These are phyloP conservation scores for Lanmaoa pseudosensibilis DNA, from an alignment of 768 basidiomycete genomes.

Conservation along the genomic window DNA sequence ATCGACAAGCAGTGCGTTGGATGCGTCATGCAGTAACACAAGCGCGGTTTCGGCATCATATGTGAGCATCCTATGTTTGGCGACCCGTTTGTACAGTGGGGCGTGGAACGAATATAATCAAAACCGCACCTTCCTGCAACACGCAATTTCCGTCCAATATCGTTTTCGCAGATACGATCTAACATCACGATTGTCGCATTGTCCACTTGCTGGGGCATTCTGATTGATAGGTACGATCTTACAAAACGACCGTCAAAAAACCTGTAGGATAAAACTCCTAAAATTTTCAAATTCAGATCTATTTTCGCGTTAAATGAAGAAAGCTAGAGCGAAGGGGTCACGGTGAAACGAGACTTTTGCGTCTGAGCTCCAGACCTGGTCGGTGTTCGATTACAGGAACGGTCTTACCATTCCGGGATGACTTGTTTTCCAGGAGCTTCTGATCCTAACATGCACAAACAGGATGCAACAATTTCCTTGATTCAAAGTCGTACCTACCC, in stretches of 20 bases:
- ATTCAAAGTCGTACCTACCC: too few species aligned
- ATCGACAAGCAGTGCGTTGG: slow-evolving; percentile 57
- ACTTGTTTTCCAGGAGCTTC: slow-evolving; percentile 26
- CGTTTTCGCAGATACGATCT: slow-evolving; percentile 37
- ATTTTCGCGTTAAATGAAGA: slow-evolving; percentile 1
- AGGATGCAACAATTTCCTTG: slow-evolving; percentile 8
- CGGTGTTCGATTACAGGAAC: slow-evolving; percentile 1
- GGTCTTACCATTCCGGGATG: slow-evolving; percentile 13
- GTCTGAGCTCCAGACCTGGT: not conserved
- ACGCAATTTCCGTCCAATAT: slow-evolving; percentile 54
- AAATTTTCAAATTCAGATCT: slow-evolving; percentile 1
- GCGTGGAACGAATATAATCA: slow-evolving; percentile 17
- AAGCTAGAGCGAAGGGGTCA: not conserved
- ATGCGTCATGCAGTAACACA: slow-evolving; percentile 49
- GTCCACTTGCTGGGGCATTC: slow-evolving; percentile 52
- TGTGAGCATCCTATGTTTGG: slow-evolving; percentile 48
- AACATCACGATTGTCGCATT: slow-evolving; percentile 47
- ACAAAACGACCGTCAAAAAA: not conserved
- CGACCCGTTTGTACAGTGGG: slow-evolving; percentile 9
- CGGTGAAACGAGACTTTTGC: not conserved
- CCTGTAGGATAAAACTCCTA: not conserved
- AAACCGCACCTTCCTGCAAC: slow-evolving; percentile 56
- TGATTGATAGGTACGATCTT: not conserved
- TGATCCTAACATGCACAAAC: slow-evolving; percentile 32
- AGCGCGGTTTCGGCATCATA: slow-evolving; percentile 52